Conservation (phyloP, 306 rosid genomes). For the Pueraria montana region DNA sequence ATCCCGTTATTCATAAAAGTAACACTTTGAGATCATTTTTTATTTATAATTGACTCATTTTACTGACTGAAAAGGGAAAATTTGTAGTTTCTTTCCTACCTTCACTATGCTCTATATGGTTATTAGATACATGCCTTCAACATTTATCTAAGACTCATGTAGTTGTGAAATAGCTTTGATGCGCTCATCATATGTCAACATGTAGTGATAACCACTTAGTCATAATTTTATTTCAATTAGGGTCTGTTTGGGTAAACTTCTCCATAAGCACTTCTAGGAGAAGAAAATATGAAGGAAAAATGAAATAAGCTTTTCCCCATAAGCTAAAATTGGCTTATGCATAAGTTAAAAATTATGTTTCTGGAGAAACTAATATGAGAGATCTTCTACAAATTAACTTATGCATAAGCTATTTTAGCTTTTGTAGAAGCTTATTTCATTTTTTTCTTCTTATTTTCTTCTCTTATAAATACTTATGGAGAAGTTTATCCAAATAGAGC, state of each 20-base stretch:
- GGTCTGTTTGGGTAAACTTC: background rate
- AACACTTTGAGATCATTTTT: background rate
- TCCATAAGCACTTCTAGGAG: background rate
- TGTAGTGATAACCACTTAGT: slow-evolving; percentile 12
- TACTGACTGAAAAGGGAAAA: slow-evolving; percentile 2
- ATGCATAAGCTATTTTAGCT: background rate
- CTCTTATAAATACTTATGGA: background rate
- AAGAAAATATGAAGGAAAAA: background rate
- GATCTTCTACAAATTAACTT: background rate
- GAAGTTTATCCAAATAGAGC: background rate
- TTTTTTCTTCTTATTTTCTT: background rate
- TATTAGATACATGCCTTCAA: background rate
- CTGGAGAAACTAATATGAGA: background rate
- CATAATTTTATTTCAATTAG: slow-evolving; percentile 2
- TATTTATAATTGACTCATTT: slow-evolving; percentile 23
- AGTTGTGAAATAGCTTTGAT: background rate
- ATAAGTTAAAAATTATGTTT: background rate
- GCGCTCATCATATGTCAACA: background rate
- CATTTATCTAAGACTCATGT: slow-evolving; percentile 25
- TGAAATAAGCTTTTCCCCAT: background rate
- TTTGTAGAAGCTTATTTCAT: background rate
- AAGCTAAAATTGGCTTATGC: background rate
- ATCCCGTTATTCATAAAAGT: slow-evolving; percentile 17
- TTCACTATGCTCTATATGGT: slow-evolving; percentile 9
- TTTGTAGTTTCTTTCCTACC: slow-evolving; percentile 11